Evolutionary conservation across 371 early-diverging fungal species (phyloP).

Genomic region (Paraphysoderma sedebokerense): DNA sequence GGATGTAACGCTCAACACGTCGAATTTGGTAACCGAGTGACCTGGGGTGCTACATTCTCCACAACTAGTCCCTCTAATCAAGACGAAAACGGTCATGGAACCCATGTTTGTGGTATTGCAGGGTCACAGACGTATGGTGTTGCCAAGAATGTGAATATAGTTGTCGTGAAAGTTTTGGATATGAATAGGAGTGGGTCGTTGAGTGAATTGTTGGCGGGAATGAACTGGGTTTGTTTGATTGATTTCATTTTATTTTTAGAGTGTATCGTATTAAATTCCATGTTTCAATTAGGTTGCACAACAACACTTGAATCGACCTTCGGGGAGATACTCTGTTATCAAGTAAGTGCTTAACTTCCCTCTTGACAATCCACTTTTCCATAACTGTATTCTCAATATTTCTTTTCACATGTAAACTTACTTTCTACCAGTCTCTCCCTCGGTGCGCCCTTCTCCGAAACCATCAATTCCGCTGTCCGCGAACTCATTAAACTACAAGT

Average conservation of each 20-base stretch:
- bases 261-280: not conserved
- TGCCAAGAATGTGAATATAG: slow-evolving; percentile 41
- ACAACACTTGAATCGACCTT: not conserved
- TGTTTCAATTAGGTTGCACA: not conserved
- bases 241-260: slow-evolving; percentile 4
- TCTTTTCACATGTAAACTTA: not conserved
- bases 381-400: slow-evolving; percentile 8
- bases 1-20: too few species aligned
- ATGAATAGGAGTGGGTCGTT: not conserved
- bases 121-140: slow-evolving; percentile 44
- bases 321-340: too few species aligned
- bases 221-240: not conserved
- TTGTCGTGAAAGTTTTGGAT: slow-evolving; percentile 42
- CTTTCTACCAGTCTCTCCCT: slow-evolving; percentile 12
- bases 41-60: too few species aligned
- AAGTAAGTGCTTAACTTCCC: too few species aligned
- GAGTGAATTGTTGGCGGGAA: not conserved
- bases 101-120: slow-evolving; percentile 35
- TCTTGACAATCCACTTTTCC: slow-evolving; percentile 23
- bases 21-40: too few species aligned
- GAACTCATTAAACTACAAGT: slow-evolving; percentile 22
- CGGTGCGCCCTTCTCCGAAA: slow-evolving; percentile 11
- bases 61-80: too few species aligned
- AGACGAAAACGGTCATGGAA: slow-evolving; percentile 38
- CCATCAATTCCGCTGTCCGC: slow-evolving; percentile 15